Evolutionary conservation across 441 rosid genomes (phyloP), one percentile per base, ranked within the genome.

Genomic region (Capsella rubella): DNA sequence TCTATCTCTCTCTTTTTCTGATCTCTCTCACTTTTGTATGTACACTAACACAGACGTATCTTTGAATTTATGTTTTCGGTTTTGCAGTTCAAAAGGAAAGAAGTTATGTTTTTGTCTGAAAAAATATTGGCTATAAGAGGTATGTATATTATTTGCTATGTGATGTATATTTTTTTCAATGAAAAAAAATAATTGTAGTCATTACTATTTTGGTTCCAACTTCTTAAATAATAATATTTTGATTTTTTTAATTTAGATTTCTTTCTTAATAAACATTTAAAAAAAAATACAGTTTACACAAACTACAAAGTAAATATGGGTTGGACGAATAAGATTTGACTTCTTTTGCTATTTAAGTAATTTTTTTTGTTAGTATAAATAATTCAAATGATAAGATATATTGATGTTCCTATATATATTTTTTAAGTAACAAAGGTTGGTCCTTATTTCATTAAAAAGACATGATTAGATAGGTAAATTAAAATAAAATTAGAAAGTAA

Each of bases 31-130:
- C 25, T 21, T 35, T 28, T 66, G 60, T 66, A 63, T 62, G n/a
- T 55, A 55, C 11, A 63, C 3, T 54, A 21, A 29, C 3, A 31
- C 1, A 57, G 73, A 60, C 51, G 54, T 42, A 21, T 69, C 51
- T 47, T 46, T 31, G 1, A 29, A 29, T 70, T 31, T 29, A 47
- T 49, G 45, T 64, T 70, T 64, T 49, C 71, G 16, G 71, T 76
- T 76, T 76, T 27, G 32, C 2, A 49, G 5, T 57, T 71, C 6
- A 12, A 70, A 64, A 31, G 72, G 80, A 71, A 76, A 76, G 40
- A 58, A 63, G 13, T 73, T 64, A 56, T 64, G 61, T 56, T 56
- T 50, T 60, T 61, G 29, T 46, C 34, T 69, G 31, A 35, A 53
- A 62, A 54, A 16, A 69, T 68, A 68, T 68, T 68, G 61, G 45